Evolutionary conservation across 2,329 filamentous ascomycete species (phyloP), one percentile per base, ranked within the genome.

Genomic region (Claviceps sp.): DNA sequence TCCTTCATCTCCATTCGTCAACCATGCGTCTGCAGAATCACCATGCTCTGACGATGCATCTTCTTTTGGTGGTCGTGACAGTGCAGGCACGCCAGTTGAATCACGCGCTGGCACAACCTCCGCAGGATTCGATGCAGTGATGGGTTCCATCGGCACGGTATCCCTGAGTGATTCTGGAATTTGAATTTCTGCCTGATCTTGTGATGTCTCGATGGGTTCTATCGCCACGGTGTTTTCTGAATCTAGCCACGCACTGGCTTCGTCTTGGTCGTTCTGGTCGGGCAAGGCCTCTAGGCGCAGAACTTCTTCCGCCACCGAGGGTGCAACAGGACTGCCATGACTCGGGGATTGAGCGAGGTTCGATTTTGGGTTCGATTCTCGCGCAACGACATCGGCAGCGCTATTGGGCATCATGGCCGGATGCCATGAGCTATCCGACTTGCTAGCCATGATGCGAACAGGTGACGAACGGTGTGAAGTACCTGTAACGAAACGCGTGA

Each of bases 401-500:
- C 55, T 58, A 53, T 65, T 64, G 37, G 71, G 70, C 62, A 71
- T 68, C 54, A 67, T 58, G 48, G 69, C 68, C 57, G 69, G 67
- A 57, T 71, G 66, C 69, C 69, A 70, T 60, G 67, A 64, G 55
- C 61, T 63, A 50, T 62, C 58, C 52, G 59, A 56, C 60, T 67
- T 68, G 56, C 61, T 60, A 57, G 65, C 66, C 70, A 72, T 72
- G 53, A 54, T 62, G 52, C 58, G 56, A 59, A 52, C 46, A 34
- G 39, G 47, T 19, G 16, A 48, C 50, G 51, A 48, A 52, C 48
- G 38, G 24, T 47, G 52, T 46, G 16, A 50, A 42, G 43, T 42
- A n/a, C 24, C 51, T 34, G 54, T 17, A 26, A 38, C 16, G 17
- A 49, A 47, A 30, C 44, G 42, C 47, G 47, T 24, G 11, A 39